These are phyloP conservation scores for Schwanniomyces vanrijiae DNA, from an alignment of 805 yeast species.

Conservation along the genomic window DNA sequence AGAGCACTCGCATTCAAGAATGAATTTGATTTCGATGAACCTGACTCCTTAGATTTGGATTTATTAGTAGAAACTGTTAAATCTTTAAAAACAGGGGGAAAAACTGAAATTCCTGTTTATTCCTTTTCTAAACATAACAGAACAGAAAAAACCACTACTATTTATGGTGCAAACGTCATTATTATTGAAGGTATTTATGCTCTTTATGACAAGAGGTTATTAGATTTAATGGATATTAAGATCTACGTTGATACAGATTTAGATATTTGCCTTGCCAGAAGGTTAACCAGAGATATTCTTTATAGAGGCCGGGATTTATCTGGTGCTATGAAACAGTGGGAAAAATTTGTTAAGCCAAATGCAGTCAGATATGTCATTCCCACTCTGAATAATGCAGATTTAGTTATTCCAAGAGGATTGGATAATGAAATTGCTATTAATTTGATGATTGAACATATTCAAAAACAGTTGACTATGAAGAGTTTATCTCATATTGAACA, in stretches of 20 bases:
- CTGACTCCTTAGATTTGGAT: conserved; percentile 82
- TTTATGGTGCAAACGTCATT: conserved; percentile 93
- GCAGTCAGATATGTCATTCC: conserved; percentile 75
- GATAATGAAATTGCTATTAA: conserved; percentile 81
- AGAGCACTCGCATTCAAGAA: conserved; percentile 62
- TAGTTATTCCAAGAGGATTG: conserved; percentile 87
- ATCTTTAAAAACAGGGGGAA: conserved; percentile 66
- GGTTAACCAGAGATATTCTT: conserved; percentile 83
- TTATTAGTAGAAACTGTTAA: conserved; percentile 60
- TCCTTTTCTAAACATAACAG: conserved; percentile 71
- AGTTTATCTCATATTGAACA: conserved; percentile 67
- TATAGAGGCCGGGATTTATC: conserved; percentile 81
- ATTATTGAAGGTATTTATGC: conserved; percentile 92
- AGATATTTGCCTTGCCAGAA: conserved; percentile 87
- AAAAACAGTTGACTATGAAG: conserved; percentile 65
- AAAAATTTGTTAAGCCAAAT: conserved; percentile 86
- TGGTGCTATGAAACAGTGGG: conserved; percentile 90
- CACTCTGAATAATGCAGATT: conserved; percentile 76
- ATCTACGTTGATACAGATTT: conserved; percentile 92
- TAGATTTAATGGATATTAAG: conserved; percentile 79
- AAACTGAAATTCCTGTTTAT: conserved; percentile 42
- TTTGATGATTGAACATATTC: conserved; percentile 76
- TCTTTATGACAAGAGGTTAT: conserved; percentile 64
- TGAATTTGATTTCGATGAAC: conserved; percentile 84
- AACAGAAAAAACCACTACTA: conserved; percentile 65